Evolutionary conservation across 352 stramenopile species (phyloP), one percentile per base, ranked within the genome.

Genomic region (Globisporangium middletonii): DNA sequence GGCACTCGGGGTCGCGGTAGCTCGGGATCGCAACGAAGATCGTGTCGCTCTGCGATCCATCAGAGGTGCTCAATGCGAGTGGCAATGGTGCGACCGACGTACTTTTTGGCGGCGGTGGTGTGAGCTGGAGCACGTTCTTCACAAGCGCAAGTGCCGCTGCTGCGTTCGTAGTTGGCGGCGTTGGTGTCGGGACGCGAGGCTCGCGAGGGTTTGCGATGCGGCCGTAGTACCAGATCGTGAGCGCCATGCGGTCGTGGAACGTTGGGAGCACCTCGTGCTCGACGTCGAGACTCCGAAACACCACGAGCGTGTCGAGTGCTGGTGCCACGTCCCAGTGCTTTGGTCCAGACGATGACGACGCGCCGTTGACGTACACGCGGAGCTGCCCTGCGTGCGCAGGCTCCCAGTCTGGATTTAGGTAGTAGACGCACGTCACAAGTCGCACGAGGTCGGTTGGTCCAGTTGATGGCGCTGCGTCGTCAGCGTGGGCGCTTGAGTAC

Each of bases 161-260:
- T 38, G 33, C 33, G 19, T 5, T 46, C 16, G 9, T 28, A 46
- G 58, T n/a, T 8, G 15, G 2, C 5, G 41, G 0, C 23, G 49
- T 46, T 52, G 6, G 13, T 15, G 41, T n/a, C 16, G 16, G 12
- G 12, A 19, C 41, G 18, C 18, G 45, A 41, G 7, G 23, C 18
- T 42, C 19, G 30, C 53, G 51, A 30, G 18, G 4, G 16, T 50
- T 53, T 55, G 16, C 16, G 45, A 47, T 15, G 23, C 23, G 26
- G 37, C 90, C 92, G 51, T 98, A 98, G 53, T 97, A 96, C 95
- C 95, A 98, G 50, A 97, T 83, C 18, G 94, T 98, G 46, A 98
- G 64, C 37, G 95, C 95, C 64, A 95, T 86, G 37, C 95, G 84
- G n/a, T 93, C 67, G 37, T 77, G 62, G 48, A 77, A 75, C 46